Conservation (phyloP, 345 rosid genomes). For the Brassica napus region Da-Ae NC_063443.1:17250501-17251000, state of each 20-base stretch:
- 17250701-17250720: background rate
- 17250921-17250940: slow-evolving; percentile 31
- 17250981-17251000: slow-evolving; percentile 9
- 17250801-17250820: slow-evolving; percentile 28
- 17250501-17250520: background rate
- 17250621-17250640: background rate
- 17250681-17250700: background rate
- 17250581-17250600: background rate
- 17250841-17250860: background rate
- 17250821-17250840: background rate
- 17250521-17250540: background rate
- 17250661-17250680: background rate
- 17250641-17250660: background rate
- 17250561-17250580: background rate
- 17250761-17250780: background rate
- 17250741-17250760: slow-evolving; percentile 4
- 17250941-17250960: slow-evolving; percentile 29
- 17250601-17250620: background rate
- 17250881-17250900: slow-evolving; percentile 24
- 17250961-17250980: slow-evolving; percentile 28
- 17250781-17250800: slow-evolving; percentile 20
- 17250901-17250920: slow-evolving; percentile 38
- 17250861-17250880: slow-evolving; percentile 18
- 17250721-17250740: background rate
- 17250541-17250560: background rate